Evolutionary conservation across 2,329 filamentous ascomycete genomes (phyloP), one percentile per base, ranked within the genome.

Genomic region (Alternaria sp.): DNA sequence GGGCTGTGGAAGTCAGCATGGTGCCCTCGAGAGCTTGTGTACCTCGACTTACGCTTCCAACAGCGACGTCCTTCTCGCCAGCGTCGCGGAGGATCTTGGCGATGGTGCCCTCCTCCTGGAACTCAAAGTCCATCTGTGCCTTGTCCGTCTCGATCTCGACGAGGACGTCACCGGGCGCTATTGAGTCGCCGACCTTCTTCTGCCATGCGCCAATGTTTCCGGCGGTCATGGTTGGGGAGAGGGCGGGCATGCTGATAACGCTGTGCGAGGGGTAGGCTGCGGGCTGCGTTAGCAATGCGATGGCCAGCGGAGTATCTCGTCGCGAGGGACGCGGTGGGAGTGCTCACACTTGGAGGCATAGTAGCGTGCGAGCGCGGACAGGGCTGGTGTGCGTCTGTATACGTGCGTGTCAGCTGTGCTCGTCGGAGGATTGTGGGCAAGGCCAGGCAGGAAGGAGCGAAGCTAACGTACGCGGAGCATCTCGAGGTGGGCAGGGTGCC

Each of bases 101-200:
- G 72, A 99, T 87, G 65, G 97, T 88, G 86, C 95, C 96, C 81
- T 98, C 96, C 78, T 99, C 96, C 84, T 99, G 96, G 84, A 97
- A 98, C 84, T 99, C 96, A 81, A 99, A 98, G 86, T 99, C 96
- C 96, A 99, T 99, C 86, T 98, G 96, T 70, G 96, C 96, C 88
- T 99, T 99, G 84, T 99, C 96, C 75, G 96, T 99, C 88, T 99
- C 96, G 77, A 98, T 97, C 87, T 97, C 94, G 73, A 97, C 94
- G 73, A 99, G 85, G 50, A 99, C 96, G 81, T 99, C 96, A 80
- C 96, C 96, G 56, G 96, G 94, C 62, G 88, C 85, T 81, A 99
- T 90, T 67, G 86, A 79, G 82, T 99, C 96, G 79, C 96, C 96
- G 71, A 90, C 87, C 86, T 97, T 96, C 89, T 98, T 99, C 86